Percentiles rank a stretch among this genome's conserved stretches.
Evolutionary conservation across 2,329 filamentous ascomycete species (phyloP).

Genomic region (Colletotrichum orchidophilum): DNA sequence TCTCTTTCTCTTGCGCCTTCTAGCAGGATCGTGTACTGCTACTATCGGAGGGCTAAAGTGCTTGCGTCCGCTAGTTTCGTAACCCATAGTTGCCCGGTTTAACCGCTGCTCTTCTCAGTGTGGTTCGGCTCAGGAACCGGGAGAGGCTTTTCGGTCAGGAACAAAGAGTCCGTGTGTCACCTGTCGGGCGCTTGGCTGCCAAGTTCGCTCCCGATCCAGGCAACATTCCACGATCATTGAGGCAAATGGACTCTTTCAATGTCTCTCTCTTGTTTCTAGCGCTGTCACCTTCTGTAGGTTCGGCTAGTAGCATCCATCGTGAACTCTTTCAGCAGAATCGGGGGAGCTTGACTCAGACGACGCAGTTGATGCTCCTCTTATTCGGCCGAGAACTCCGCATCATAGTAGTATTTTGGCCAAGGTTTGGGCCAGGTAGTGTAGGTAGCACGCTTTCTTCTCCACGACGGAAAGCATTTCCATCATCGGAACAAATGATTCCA

Average conservation of each 20-base stretch:
- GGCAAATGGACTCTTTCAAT: background rate
- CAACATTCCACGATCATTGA: constrained; percentile 10
- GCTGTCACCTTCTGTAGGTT: background rate
- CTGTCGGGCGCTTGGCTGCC: background rate
- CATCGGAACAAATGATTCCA: constrained; percentile 29
- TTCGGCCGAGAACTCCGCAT: no score
- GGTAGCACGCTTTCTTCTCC: background rate
- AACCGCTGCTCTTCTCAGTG: no score
- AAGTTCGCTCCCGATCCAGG: constrained; percentile 13
- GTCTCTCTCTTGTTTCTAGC: background rate
- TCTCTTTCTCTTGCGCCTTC: background rate
- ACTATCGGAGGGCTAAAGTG: constrained; percentile 4
- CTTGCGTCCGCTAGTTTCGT: constrained; percentile 9
- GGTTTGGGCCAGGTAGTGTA: no score
- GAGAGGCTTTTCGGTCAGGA: background rate
- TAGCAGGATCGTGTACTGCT: background rate
- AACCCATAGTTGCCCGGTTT: background rate
- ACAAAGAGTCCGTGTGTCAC: constrained; percentile 22
- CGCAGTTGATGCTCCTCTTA: no score
- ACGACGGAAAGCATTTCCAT: constrained; percentile 20
- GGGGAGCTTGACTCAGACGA: constrained; percentile 11
- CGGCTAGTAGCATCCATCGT: no score
- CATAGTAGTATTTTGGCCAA: no score
- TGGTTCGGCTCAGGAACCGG: background rate
- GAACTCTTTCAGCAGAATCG: no score